Percentiles rank a stretch among this genome's conserved stretches.
phyloP scores from a whole-genome alignment of 108 stramenopile species.

The Craspedostauros australis region DNA sequence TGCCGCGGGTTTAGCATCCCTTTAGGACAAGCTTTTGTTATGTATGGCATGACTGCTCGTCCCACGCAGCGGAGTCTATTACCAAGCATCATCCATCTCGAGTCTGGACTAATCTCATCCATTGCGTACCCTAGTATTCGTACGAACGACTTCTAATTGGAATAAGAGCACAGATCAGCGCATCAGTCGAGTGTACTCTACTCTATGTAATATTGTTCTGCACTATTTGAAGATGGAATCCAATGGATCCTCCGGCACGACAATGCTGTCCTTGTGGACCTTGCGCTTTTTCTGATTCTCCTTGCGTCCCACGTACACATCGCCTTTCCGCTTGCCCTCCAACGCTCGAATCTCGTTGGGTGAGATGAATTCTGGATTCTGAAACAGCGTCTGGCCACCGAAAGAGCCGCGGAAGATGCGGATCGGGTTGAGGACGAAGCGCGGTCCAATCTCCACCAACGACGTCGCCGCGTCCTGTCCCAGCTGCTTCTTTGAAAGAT shows the following conservation, averaged over 20 bases:
- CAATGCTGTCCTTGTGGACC: slow-evolving; percentile 61
- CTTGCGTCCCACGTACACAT: slow-evolving; percentile 69
- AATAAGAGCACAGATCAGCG: too few relatives aligned
- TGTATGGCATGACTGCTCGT: too few relatives aligned
- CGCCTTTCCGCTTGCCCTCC: slow-evolving; percentile 73
- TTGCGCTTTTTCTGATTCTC: slow-evolving; percentile 71
- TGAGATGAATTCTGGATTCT: slow-evolving; percentile 88
- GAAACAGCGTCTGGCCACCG: slow-evolving; percentile 94
- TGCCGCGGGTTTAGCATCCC: too few relatives aligned
- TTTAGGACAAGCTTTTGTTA: too few relatives aligned
- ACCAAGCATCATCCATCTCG: too few relatives aligned
- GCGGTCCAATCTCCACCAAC: slow-evolving; percentile 98
- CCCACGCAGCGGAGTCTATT: too few relatives aligned
- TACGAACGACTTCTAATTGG: too few relatives aligned
- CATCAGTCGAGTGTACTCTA: too few relatives aligned
- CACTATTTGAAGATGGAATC: slow-evolving; percentile 76
- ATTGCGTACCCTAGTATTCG: too few relatives aligned
- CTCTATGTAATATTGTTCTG: too few relatives aligned
- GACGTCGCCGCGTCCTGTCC: slow-evolving; percentile 75
- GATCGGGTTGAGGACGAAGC: slow-evolving; percentile 96
- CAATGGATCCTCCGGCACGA: slow-evolving; percentile 80
- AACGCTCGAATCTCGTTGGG: slow-evolving; percentile 85
- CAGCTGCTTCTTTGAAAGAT: slow-evolving; percentile 60
- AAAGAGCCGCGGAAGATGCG: slow-evolving; percentile 96
- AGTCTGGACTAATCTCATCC: too few relatives aligned